phyloP scores from a whole-genome alignment of 1,284 basidiomycete genomes.

The Pascua guehoae region DNA sequence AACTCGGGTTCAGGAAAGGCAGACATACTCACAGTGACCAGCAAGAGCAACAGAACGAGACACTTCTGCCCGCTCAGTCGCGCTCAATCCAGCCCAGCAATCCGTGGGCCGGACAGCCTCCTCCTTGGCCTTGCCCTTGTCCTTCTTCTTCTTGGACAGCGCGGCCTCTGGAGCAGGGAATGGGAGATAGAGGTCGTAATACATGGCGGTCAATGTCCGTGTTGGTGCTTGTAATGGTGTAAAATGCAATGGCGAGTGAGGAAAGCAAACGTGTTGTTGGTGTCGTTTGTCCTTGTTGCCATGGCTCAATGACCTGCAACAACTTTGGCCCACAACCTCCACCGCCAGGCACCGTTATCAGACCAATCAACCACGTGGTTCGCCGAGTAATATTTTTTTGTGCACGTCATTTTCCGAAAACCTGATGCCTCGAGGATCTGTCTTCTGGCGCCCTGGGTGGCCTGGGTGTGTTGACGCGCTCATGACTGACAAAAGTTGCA shows the following conservation, averaged over 20 bases:
- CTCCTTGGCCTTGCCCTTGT: conserved; percentile 40
- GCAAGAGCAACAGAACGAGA: conserved; percentile 30
- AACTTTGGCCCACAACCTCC: too few relatives aligned
- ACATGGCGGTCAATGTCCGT: conserved; percentile 26
- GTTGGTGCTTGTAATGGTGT: neutral
- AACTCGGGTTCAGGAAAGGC: too few relatives aligned
- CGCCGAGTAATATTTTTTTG: too few relatives aligned
- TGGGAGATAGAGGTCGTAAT: conserved; percentile 46
- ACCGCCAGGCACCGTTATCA: too few relatives aligned
- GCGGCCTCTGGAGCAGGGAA: conserved; percentile 31
- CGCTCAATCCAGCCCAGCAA: conserved; percentile 40
- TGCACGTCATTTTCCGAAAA: too few relatives aligned
- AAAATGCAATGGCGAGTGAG: conserved; percentile 29
- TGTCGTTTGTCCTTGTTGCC: neutral
- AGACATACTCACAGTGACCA: conserved; percentile 41
- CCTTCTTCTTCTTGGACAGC: conserved; percentile 22
- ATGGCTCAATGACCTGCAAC: too few relatives aligned
- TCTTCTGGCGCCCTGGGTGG: too few relatives aligned
- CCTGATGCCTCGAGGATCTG: too few relatives aligned
- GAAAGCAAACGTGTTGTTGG: neutral
- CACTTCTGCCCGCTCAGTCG: conserved; percentile 33
- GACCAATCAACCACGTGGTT: too few relatives aligned
- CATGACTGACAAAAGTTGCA: too few relatives aligned
- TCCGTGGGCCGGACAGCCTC: neutral
- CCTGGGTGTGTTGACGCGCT: too few relatives aligned